A percentile compares a stretch with the other conserved stretches of the same genome.
Conservation (phyloP, 495 filamentous ascomycete genomes). For the Thermothielavioides terrestris region DNA sequence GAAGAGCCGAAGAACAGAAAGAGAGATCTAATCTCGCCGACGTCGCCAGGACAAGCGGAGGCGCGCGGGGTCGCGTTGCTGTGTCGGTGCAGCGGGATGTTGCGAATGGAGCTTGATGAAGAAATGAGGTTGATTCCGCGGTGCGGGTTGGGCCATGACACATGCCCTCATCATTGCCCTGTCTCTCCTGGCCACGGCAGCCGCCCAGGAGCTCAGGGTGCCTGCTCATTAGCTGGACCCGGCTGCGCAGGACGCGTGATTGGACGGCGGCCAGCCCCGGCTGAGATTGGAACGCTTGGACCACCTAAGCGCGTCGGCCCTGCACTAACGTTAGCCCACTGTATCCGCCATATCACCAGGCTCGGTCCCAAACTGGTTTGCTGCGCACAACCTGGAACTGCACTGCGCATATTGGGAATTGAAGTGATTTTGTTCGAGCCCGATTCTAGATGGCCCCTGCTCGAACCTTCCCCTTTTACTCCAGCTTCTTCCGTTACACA, state of each 20-base stretch:
- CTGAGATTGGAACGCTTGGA: not conserved
- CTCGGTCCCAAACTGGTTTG: no score
- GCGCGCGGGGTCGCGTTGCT: conserved; percentile 4
- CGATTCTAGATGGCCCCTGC: no score
- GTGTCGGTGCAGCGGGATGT: conserved; percentile 1
- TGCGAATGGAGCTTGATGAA: conserved; percentile 1
- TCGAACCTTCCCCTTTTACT: no score
- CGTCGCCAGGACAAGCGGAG: not conserved
- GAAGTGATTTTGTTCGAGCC: no score
- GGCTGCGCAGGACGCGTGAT: not conserved
- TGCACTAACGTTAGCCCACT: no score
- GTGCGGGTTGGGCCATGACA: not conserved
- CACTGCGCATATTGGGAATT: no score
- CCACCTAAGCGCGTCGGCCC: no score
- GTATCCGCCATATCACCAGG: no score
- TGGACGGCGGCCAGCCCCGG: not conserved
- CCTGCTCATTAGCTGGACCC: not conserved
- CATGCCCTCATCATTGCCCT: not conserved
- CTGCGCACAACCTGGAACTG: no score
- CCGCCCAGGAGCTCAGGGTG: not conserved
- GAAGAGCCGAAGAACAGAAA: conserved; percentile 6
- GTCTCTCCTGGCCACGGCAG: not conserved
- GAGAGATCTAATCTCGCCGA: conserved; percentile 5
- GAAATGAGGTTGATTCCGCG: conserved; percentile 10
- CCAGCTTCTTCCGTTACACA: no score